These are phyloP conservation scores for Tricladium varicosporioides DNA, from an alignment of 2,329 filamentous ascomycete species.

Conservation along the genomic window DNA sequence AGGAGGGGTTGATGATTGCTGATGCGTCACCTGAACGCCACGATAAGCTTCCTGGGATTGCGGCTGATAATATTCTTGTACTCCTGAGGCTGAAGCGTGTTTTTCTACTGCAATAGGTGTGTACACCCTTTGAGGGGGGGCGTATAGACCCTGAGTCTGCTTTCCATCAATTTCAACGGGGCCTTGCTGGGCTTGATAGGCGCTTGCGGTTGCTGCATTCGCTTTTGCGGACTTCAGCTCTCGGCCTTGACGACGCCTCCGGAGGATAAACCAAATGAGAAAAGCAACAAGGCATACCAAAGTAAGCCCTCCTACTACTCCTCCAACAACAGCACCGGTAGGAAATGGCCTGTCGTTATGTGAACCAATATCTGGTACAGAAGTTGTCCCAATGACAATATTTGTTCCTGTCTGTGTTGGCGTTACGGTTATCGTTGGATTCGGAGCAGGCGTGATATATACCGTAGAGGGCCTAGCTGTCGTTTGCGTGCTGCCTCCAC, in stretches of 20 bases:
- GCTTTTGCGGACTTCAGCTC: background rate
- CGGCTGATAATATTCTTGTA: too few species aligned
- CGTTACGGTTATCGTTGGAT: background rate
- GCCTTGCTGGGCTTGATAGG: slow-evolving; percentile 4
- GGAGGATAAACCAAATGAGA: slow-evolving; percentile 18
- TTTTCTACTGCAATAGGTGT: background rate
- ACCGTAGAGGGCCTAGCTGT: background rate
- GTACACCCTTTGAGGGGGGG: background rate
- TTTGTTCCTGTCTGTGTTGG: background rate
- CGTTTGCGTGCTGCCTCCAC: background rate
- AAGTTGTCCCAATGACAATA: background rate
- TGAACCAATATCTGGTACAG: slow-evolving; percentile 5
- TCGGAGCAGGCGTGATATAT: background rate
- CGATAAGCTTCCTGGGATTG: too few species aligned
- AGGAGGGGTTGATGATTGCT: too few species aligned
- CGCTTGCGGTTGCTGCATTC: slow-evolving; percentile 15
- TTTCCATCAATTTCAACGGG: background rate
- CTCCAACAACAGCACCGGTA: slow-evolving; percentile 23
- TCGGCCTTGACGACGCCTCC: slow-evolving; percentile 14
- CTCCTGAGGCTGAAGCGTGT: too few species aligned
- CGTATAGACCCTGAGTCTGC: background rate
- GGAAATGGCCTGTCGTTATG: slow-evolving; percentile 7
- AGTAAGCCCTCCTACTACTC: slow-evolving; percentile 22
- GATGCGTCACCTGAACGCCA: too few species aligned
- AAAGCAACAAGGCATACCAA: slow-evolving; percentile 13